A percentile compares a stretch with the other conserved stretches of the same genome.
phyloP scores from a whole-genome alignment of 306 rosid genomes.

The Glycine soja region DNA sequence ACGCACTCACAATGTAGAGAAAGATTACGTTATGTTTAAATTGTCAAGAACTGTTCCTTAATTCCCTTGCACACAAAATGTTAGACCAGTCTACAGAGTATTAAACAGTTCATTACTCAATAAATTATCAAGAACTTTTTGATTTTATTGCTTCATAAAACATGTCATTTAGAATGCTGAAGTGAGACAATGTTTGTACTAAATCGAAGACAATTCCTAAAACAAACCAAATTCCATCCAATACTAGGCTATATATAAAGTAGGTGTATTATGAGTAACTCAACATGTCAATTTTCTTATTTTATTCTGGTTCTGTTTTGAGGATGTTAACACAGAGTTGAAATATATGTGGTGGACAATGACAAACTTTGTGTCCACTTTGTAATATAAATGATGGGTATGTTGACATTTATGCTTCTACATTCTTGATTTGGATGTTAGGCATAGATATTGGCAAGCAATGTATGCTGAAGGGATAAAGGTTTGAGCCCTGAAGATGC shows the following conservation, averaged over 20 bases:
- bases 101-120: background rate
- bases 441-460: background rate
- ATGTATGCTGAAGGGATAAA: background rate
- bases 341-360: background rate
- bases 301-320: slow-evolving; percentile 13
- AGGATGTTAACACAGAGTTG: background rate
- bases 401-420: slow-evolving; percentile 25
- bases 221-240: slow-evolving; percentile 10
- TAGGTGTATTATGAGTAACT: background rate
- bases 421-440: background rate
- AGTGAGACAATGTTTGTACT: background rate
- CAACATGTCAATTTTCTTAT: slow-evolving; percentile 12
- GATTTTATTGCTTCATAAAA: slow-evolving; percentile 9
- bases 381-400: slow-evolving; percentile 13
- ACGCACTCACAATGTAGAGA: background rate
- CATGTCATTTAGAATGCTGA: background rate
- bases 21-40: background rate
- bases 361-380: background rate
- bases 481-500: background rate
- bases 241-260: background rate
- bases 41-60: slow-evolving; percentile 10
- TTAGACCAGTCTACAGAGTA: background rate
- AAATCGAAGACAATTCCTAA: slow-evolving; percentile 7
- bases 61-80: slow-evolving; percentile 1
- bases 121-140: no score